These are phyloP conservation scores for Pleodorina starrii DNA, from an alignment of 139 green algal species.

Conservation along the genomic window DNA sequence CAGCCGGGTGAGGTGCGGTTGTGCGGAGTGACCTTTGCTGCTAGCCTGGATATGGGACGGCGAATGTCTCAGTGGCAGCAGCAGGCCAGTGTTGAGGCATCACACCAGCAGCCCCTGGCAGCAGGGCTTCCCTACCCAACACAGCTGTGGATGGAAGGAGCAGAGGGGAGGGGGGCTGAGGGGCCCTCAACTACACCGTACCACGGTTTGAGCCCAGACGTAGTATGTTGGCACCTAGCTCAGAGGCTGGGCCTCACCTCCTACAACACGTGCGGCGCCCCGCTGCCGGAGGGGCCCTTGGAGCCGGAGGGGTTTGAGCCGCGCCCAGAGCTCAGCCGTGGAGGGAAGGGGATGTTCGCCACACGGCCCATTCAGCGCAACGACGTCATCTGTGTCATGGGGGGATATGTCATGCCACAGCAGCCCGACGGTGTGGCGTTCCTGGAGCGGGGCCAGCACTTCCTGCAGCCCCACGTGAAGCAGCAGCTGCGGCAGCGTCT, in stretches of 20 bases:
- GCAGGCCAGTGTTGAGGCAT: neutral
- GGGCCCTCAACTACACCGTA: too few relatives aligned
- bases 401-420: neutral
- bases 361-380: neutral
- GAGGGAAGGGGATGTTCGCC: neutral
- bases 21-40: neutral
- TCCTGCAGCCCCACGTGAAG: neutral
- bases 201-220: neutral
- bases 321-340: neutral
- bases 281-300: neutral
- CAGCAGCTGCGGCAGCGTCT: neutral
- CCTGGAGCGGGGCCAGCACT: neutral
- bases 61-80: neutral
- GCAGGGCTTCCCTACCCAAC: too few relatives aligned
- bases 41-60: neutral
- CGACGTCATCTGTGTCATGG: neutral
- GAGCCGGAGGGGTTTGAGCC: neutral
- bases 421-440: neutral
- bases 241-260: neutral
- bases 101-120: neutral
- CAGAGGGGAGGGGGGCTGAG: neutral
- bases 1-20: conserved; percentile 7
- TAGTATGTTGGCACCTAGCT: neutral
- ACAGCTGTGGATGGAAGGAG: neutral
- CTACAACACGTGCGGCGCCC: neutral